phyloP scores from a whole-genome alignment of 2,329 filamentous ascomycete species.

The Neopestalotiopsis sp. region DNA sequence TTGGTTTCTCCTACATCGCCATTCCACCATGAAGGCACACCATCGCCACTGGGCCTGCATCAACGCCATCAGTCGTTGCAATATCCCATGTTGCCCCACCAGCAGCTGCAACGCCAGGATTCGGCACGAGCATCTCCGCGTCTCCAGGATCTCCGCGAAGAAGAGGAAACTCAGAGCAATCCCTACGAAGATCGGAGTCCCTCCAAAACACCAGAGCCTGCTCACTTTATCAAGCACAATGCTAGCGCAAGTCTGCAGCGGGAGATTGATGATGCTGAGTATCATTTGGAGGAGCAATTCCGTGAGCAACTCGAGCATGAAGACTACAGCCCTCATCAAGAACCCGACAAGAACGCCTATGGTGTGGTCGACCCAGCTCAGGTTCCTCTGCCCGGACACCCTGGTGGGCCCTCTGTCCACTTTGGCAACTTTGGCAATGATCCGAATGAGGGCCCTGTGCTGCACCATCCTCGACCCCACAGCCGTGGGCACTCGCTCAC shows the following conservation, averaged over 20 bases:
- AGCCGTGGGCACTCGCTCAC: constrained; percentile 74
- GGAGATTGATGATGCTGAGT: constrained; percentile 85
- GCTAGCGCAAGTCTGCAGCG: constrained; percentile 79
- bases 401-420: constrained; percentile 51
- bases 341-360: constrained; percentile 40
- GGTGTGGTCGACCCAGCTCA: constrained; percentile 24
- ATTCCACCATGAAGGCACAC: constrained; percentile 58
- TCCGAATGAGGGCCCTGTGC: constrained; percentile 57
- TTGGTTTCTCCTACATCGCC: constrained; percentile 70
- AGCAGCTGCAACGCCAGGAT: constrained; percentile 59
- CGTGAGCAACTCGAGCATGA: constrained; percentile 80
- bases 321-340: constrained; percentile 71
- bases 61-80: constrained; percentile 65
- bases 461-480: constrained; percentile 77
- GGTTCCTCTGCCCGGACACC: constrained; percentile 38
- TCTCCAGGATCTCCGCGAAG: constrained; percentile 76
- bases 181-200: constrained; percentile 49
- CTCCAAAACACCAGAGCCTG: constrained; percentile 59
- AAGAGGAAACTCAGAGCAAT: constrained; percentile 61
- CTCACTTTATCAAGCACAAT: constrained; percentile 63
- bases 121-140: constrained; percentile 62
- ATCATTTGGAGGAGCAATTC: constrained; percentile 81
- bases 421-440: constrained; percentile 60
- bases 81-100: constrained; percentile 61
- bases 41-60: constrained; percentile 50